Percentiles rank a stretch among this genome's conserved stretches.
These are phyloP conservation scores for Ilyonectria destructans DNA, from an alignment of 2,329 filamentous ascomycete genomes.

Conservation along the genomic window DNA sequence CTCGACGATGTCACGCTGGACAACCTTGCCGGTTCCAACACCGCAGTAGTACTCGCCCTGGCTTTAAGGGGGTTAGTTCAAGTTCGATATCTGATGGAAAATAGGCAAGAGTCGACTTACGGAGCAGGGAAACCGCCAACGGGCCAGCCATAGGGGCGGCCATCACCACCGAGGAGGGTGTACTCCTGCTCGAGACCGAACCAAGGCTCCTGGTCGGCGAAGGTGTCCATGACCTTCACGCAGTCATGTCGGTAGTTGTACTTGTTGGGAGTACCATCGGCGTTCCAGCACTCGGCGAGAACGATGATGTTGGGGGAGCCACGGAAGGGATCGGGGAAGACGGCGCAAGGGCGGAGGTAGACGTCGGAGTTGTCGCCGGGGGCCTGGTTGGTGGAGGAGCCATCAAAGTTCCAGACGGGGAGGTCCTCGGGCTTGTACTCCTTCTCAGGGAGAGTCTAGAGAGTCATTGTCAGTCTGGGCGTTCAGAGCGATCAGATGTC, in stretches of 20 bases:
- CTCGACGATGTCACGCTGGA: constrained; percentile 98
- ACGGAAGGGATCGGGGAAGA: constrained; percentile 94
- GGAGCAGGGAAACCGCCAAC: constrained; percentile 88
- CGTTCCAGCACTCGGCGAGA: constrained; percentile 94
- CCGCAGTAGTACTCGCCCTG: constrained; percentile 77
- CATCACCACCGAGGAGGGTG: constrained; percentile 82
- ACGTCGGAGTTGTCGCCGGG: constrained; percentile 97
- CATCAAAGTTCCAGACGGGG: constrained; percentile 73
- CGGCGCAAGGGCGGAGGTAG: constrained; percentile 92
- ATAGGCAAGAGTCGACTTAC: constrained; percentile 40
- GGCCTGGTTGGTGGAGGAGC: constrained; percentile 93
- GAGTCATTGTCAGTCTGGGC: not conserved
- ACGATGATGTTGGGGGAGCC: constrained; percentile 93
- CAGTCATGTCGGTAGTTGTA: constrained; percentile 98
- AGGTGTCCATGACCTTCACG: constrained; percentile 89
- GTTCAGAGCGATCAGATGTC: not conserved
- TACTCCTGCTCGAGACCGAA: constrained; percentile 99
- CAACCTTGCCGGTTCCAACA: constrained; percentile 97
- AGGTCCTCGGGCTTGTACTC: constrained; percentile 68
- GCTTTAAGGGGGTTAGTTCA: constrained; percentile 42
- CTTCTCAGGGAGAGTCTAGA: constrained; percentile 67
- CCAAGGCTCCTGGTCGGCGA: constrained; percentile 90
- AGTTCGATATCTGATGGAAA: not conserved
- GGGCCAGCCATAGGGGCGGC: constrained; percentile 86
- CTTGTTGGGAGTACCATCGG: constrained; percentile 96